Evolutionary conservation across 441 rosid species (phyloP), one percentile per base, ranked within the genome.

Genomic region (Gossypium lobatum): DNA sequence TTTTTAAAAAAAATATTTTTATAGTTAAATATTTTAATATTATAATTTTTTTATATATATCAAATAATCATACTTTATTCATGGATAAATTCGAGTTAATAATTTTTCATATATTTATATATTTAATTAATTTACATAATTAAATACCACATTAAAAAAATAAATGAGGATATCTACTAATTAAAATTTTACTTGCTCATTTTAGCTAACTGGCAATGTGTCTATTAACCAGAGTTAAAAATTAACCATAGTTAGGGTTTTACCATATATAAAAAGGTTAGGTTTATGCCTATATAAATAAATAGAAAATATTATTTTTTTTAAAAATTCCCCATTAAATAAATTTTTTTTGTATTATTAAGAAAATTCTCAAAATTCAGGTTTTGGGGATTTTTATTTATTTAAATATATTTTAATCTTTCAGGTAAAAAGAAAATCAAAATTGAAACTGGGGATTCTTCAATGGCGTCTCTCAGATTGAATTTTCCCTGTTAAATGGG

Each of bases 181-280:
- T 23, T 58, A 23, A 23, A 58, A 10, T 11, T 57, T 58, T 13
- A 11, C 34, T 59, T 23, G 13, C 34, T 20, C 63, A 16, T 52
- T 64, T 79, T 82, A 53, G 75, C 71, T 50, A 75, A 39, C 2
- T 64, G 73, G 11, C 61, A 64, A 18, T 6, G 9, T 45, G 3
- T 59, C 34, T 34, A 48, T 23, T 54, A 70, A 54, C 67, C 75
- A 48, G 42, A 53, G 81, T 82, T 70, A 77, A 78, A 77, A 70
- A 25, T 64, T 34, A 81, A 83, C 83, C 79, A 68, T 75, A 59
- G 74, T 78, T 78, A 75, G 72, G 73, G 71, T 66, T 81, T 80
- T 73, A 55, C 55, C 80, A 25, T 70, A 23, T 17, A 70, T 17
- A 70, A 78, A 72, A 48, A 20, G 42, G 52, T 52, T 52, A 9